Evolutionary conservation across 768 basidiomycete species (phyloP).

Genomic region (Rhodosporidiobolus odoratus): DNA sequence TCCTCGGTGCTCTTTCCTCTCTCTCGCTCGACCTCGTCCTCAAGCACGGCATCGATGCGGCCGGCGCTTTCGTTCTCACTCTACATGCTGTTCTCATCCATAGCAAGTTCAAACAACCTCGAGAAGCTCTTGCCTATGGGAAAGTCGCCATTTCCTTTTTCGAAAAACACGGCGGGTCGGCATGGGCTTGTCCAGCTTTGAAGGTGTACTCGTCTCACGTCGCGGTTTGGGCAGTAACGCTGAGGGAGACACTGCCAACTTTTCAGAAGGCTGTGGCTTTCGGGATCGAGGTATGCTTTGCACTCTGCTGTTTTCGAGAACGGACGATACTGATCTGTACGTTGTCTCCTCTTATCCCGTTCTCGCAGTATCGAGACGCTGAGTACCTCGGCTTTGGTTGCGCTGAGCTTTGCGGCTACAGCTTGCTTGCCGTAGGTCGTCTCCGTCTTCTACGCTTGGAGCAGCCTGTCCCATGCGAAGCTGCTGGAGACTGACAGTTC

Average conservation of each 20-base stretch:
- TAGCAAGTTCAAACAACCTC: neutral
- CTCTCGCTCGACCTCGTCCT: constrained; percentile 7
- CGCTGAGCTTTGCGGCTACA: constrained; percentile 20
- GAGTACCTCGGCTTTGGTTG: constrained; percentile 32
- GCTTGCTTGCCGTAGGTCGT: neutral
- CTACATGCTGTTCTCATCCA: constrained; percentile 30
- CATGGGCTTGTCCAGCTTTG: constrained; percentile 33
- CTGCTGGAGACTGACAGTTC: too few species aligned
- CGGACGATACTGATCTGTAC: too few species aligned
- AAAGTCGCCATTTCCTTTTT: constrained; percentile 25
- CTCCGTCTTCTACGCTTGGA: neutral
- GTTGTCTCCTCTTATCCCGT: too few species aligned
- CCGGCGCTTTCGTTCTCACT: constrained; percentile 33
- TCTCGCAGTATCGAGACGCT: constrained; percentile 23
- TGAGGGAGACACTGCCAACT: constrained; percentile 7
- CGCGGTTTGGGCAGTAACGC: constrained; percentile 11
- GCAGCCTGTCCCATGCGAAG: too few species aligned
- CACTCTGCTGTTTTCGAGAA: too few species aligned
- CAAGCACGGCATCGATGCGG: constrained; percentile 22
- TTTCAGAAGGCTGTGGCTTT: constrained; percentile 17
- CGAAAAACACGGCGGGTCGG: constrained; percentile 20
- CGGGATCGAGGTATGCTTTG: neutral
- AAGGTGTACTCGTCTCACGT: constrained; percentile 35
- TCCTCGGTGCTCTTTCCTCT: constrained; percentile 31
- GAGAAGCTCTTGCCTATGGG: constrained; percentile 21